Evolutionary conservation across 108 stramenopile genomes (phyloP).

Genomic region (Skeletonema tropicum): DNA sequence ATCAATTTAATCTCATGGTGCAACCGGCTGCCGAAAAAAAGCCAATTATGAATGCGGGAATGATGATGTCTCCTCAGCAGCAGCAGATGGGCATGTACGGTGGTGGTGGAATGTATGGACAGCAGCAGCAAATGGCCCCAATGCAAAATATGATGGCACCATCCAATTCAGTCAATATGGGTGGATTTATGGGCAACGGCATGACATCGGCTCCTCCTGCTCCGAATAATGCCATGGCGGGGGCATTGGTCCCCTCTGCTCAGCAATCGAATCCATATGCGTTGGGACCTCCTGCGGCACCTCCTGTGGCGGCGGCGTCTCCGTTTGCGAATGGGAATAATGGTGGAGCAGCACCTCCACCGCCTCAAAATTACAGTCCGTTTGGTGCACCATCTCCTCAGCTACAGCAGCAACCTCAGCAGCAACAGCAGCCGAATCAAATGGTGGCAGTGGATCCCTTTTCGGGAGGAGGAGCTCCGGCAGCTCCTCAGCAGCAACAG

Average conservation of each 20-base stretch:
- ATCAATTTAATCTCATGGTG: slow-evolving; percentile 14
- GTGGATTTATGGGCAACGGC: slow-evolving; percentile 8
- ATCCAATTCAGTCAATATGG: slow-evolving; percentile 12
- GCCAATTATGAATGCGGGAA: slow-evolving; percentile 26
- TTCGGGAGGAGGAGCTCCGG: slow-evolving; percentile 45
- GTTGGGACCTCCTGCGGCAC: slow-evolving; percentile 17
- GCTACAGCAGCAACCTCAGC: no score
- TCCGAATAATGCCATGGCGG: slow-evolving; percentile 12
- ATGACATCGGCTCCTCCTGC: slow-evolving; percentile 5
- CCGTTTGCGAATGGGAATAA: not conserved
- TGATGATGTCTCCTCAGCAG: slow-evolving; percentile 32
- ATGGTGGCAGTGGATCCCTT: slow-evolving; percentile 39
- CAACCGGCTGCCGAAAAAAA: slow-evolving; percentile 2
- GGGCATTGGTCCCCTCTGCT: slow-evolving; percentile 66
- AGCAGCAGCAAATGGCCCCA: slow-evolving; percentile 19
- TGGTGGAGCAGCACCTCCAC: slow-evolving; percentile 2
- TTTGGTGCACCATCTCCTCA: slow-evolving; percentile 39
- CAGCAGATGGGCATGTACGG: slow-evolving; percentile 22
- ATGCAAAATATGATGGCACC: slow-evolving; percentile 22
- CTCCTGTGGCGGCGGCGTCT: slow-evolving; percentile 12
- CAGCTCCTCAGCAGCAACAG: slow-evolving; percentile 35
- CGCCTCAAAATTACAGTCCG: slow-evolving; percentile 3
- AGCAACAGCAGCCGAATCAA: slow-evolving; percentile 25
- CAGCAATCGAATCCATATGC: slow-evolving; percentile 59
- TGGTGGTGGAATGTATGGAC: slow-evolving; percentile 18